Evolutionary conservation across 1,284 basidiomycete species (phyloP).

Genomic region (Malassezia sympodialis): DNA sequence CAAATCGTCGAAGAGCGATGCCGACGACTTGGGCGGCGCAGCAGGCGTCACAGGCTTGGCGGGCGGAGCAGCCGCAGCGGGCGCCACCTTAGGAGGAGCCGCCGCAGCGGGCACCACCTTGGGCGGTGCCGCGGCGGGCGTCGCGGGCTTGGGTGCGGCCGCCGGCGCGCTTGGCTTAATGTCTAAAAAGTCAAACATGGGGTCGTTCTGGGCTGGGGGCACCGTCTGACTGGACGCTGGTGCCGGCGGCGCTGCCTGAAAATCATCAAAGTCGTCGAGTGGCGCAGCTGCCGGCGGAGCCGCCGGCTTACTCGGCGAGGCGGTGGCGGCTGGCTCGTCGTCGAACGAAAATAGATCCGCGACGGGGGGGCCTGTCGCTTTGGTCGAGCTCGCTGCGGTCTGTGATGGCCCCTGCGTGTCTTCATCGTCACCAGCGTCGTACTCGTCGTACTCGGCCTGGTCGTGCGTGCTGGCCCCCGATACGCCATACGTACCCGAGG

Average conservation of each 20-base stretch:
- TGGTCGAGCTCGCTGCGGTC: constrained; percentile 15
- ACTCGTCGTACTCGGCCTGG: constrained; percentile 64
- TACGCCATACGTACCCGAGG: constrained; percentile 53
- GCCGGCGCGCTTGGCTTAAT: background rate
- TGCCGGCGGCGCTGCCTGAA: constrained; percentile 19
- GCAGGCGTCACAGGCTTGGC: background rate
- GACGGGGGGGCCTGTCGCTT: constrained; percentile 36
- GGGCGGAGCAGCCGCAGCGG: background rate
- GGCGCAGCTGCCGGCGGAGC: constrained; percentile 4
- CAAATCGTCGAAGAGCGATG: constrained; percentile 67
- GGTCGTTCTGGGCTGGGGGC: constrained; percentile 43
- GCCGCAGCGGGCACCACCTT: background rate
- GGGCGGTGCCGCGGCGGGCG: background rate
- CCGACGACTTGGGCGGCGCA: background rate
- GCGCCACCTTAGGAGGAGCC: background rate
- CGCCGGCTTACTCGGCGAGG: constrained; percentile 27
- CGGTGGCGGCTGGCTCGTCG: constrained; percentile 53
- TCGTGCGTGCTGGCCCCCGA: constrained; percentile 33
- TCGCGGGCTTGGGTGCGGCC: background rate
- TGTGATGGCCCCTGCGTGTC: constrained; percentile 46
- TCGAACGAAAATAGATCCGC: constrained; percentile 71
- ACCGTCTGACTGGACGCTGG: constrained; percentile 58
- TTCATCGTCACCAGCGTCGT: constrained; percentile 93
- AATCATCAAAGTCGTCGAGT: constrained; percentile 40
- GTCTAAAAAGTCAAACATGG: constrained; percentile 54